phyloP scores from a whole-genome alignment of 345 rosid genomes.

The Euphorbia pulcherrima region DNA sequence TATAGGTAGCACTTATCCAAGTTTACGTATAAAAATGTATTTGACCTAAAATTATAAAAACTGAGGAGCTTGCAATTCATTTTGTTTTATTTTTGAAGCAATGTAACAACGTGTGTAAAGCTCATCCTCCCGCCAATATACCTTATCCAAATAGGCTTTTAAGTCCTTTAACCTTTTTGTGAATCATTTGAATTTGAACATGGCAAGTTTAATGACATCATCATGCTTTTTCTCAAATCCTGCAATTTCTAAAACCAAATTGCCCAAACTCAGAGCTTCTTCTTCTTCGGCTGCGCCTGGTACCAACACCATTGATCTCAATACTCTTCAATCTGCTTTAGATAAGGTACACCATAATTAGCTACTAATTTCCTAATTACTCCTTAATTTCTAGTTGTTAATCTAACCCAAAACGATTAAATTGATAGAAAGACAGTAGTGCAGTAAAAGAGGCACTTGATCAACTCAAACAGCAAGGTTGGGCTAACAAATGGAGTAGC shows the following conservation, averaged over 20 bases:
- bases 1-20: too few species aligned
- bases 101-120: slow-evolving; percentile 8
- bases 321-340: slow-evolving; percentile 65
- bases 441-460: slow-evolving; percentile 80
- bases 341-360: slow-evolving; percentile 36
- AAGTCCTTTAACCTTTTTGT: background rate
- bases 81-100: background rate
- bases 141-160: background rate
- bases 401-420: too few species aligned
- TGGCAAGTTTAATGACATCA: background rate
- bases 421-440: slow-evolving; percentile 63
- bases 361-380: background rate
- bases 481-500: slow-evolving; percentile 94
- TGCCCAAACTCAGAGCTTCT: slow-evolving; percentile 34
- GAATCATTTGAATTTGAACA: background rate
- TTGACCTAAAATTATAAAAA: too few species aligned
- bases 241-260: background rate
- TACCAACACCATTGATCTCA: slow-evolving; percentile 46
- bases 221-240: slow-evolving; percentile 11
- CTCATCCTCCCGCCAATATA: slow-evolving; percentile 5
- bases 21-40: too few species aligned
- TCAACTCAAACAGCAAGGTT: slow-evolving; percentile 60
- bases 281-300: slow-evolving; percentile 50
- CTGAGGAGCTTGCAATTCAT: too few species aligned
- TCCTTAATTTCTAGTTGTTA: background rate